Evolutionary conservation across 208 protist species (phyloP).

Genomic region (Trypanosoma vivax): DNA sequence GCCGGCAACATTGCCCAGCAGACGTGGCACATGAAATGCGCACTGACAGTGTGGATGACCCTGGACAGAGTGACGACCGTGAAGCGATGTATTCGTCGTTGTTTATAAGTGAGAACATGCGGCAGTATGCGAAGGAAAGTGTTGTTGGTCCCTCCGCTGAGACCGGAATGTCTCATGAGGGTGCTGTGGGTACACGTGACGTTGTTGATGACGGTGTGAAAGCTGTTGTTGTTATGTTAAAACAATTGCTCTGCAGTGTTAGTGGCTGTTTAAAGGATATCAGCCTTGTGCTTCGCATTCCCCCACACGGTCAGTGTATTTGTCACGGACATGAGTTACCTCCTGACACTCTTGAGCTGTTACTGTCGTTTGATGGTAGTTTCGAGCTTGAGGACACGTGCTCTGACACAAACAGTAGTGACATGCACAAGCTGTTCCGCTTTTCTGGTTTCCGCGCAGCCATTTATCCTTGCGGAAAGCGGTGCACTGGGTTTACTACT

Average conservation of each 20-base stretch:
- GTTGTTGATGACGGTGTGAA: constrained; percentile 17
- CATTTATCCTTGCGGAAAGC: constrained; percentile 16
- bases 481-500: constrained; percentile 3
- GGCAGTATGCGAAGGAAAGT: background rate
- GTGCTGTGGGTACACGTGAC: background rate
- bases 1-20: background rate
- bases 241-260: constrained; percentile 20
- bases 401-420: constrained; percentile 7
- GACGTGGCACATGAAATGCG: background rate
- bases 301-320: constrained; percentile 13
- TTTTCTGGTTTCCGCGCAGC: constrained; percentile 20
- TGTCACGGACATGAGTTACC: constrained; percentile 13
- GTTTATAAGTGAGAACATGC: constrained; percentile 18
- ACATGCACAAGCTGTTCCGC: constrained; percentile 15
- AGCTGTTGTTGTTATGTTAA: constrained; percentile 17
- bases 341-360: constrained; percentile 15
- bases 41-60: background rate
- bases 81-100: constrained; percentile 18
- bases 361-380: constrained; percentile 16
- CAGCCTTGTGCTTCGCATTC: constrained; percentile 20
- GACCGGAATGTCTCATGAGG: background rate
- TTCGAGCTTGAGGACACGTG: constrained; percentile 23
- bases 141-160: background rate
- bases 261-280: constrained; percentile 18
- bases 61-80: background rate